These are phyloP conservation scores for Boletus rubroflammeus DNA, from an alignment of 768 basidiomycete species.

Conservation along the genomic window DNA sequence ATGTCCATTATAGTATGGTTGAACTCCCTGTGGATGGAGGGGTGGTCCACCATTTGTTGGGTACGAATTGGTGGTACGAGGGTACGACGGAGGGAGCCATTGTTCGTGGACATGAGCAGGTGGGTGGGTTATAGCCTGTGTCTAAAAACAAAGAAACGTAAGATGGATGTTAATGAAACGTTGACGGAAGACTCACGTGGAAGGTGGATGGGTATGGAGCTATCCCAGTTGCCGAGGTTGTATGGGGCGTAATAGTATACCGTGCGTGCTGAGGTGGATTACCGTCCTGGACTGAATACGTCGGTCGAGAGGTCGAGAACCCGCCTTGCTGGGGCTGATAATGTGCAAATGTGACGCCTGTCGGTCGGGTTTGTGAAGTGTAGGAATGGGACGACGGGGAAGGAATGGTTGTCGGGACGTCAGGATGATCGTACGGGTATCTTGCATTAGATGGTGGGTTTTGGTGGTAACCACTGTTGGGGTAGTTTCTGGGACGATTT, in stretches of 20 bases:
- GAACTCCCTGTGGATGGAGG: slow-evolving; percentile 18
- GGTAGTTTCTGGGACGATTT: slow-evolving; percentile 18
- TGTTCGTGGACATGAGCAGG: slow-evolving; percentile 22
- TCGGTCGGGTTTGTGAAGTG: slow-evolving; percentile 18
- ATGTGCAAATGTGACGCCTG: slow-evolving; percentile 35
- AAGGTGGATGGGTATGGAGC: slow-evolving; percentile 25
- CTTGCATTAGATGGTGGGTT: slow-evolving; percentile 14
- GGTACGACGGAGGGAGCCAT: slow-evolving; percentile 23
- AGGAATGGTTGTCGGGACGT: slow-evolving; percentile 13
- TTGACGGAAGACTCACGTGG: slow-evolving; percentile 15
- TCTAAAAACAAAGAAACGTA: background rate
- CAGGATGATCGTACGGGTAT: slow-evolving; percentile 25
- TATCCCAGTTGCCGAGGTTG: slow-evolving; percentile 11
- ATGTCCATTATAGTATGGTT: slow-evolving; percentile 28
- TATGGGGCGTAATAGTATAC: slow-evolving; percentile 18
- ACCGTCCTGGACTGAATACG: slow-evolving; percentile 23
- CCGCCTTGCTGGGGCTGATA: slow-evolving; percentile 38
- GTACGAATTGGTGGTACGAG: slow-evolving; percentile 21
- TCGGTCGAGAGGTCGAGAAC: slow-evolving; percentile 33
- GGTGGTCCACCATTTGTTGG: slow-evolving; percentile 17
- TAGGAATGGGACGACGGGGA: slow-evolving; percentile 16
- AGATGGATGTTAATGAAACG: background rate
- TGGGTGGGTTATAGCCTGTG: slow-evolving; percentile 13
- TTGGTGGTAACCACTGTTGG: slow-evolving; percentile 15
- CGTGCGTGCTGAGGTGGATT: slow-evolving; percentile 15